Percentiles rank a stretch among this genome's conserved stretches.
These are phyloP conservation scores for Cardiospermum halicacabum DNA, from an alignment of 345 rosid species.

Conservation along the genomic window DNA sequence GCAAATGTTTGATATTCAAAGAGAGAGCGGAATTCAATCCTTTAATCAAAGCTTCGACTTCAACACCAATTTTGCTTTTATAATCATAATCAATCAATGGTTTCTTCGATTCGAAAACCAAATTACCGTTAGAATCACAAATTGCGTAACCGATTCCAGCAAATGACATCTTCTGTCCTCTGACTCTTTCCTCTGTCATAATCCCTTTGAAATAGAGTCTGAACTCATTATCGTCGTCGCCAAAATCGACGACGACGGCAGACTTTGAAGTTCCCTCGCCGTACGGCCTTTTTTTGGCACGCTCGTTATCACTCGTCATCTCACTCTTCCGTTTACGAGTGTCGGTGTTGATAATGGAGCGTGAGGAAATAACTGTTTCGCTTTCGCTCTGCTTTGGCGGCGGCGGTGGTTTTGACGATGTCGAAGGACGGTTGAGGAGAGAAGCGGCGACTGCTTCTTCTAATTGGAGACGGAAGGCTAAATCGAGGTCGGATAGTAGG, in stretches of 20 bases:
- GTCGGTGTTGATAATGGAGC: too few species aligned
- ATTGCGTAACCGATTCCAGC: constrained; percentile 54
- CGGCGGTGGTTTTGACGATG: neutral
- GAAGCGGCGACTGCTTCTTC: constrained; percentile 53
- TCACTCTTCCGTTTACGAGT: too few species aligned
- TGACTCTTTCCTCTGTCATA: constrained; percentile 40
- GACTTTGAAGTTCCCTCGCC: constrained; percentile 17
- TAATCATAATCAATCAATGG: constrained; percentile 24
- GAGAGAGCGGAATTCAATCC: constrained; percentile 53
- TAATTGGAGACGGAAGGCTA: constrained; percentile 53
- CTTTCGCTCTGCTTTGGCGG: too few species aligned
- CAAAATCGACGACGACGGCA: too few species aligned
- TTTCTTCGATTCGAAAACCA: constrained; percentile 42
- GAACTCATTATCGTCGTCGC: constrained; percentile 9
- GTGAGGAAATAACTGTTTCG: constrained; percentile 2
- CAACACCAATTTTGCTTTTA: constrained; percentile 32
- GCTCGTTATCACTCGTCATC: constrained; percentile 46
- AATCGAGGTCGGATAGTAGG: constrained; percentile 39
- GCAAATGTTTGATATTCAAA: constrained; percentile 51
- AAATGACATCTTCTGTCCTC: constrained; percentile 23
- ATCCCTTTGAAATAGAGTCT: constrained; percentile 32
- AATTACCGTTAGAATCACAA: constrained; percentile 35
- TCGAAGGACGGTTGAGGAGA: constrained; percentile 17
- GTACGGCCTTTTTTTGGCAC: too few species aligned
- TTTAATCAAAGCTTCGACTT: constrained; percentile 47